Conservation (phyloP, 2,329 filamentous ascomycete species). For the Xylaria polymorpha region DNA sequence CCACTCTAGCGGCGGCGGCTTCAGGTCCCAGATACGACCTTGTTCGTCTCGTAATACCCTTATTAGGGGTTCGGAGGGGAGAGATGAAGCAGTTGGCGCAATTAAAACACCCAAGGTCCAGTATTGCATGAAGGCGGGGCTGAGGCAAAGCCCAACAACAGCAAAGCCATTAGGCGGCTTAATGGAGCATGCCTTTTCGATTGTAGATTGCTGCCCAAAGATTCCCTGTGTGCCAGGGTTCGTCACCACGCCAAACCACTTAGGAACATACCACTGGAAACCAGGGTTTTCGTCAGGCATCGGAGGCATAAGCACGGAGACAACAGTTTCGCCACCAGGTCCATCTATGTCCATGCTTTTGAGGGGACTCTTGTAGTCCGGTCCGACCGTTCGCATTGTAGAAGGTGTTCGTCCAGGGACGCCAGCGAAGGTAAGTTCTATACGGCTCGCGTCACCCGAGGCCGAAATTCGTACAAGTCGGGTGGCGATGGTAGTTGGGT, state of each 20-base stretch:
- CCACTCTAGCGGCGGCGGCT: constrained; percentile 2
- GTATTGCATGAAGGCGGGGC: constrained; percentile 23
- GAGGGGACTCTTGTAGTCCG: background rate
- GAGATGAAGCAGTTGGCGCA: constrained; percentile 8
- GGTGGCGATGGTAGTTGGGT: background rate
- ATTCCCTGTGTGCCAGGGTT: constrained; percentile 15
- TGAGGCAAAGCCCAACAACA: constrained; percentile 21
- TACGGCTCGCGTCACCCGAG: constrained; percentile 16
- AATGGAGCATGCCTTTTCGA: constrained; percentile 7
- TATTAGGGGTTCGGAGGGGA: background rate
- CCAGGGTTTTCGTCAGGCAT: constrained; percentile 8
- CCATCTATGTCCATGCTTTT: constrained; percentile 26
- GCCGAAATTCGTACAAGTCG: constrained; percentile 13
- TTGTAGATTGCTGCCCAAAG: constrained; percentile 15
- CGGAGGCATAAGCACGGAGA: constrained; percentile 19
- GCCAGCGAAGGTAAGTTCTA: constrained; percentile 15
- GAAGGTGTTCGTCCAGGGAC: background rate
- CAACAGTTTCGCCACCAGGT: constrained; percentile 2
- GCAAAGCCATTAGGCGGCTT: constrained; percentile 9
- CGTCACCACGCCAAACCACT: constrained; percentile 20
- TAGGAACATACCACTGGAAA: constrained; percentile 19
- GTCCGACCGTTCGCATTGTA: constrained; percentile 3
- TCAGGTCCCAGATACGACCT: constrained; percentile 23
- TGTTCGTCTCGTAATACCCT: constrained; percentile 14
- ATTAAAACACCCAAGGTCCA: constrained; percentile 21